Percentiles rank a stretch among this genome's conserved stretches.
phyloP scores from a whole-genome alignment of 2,329 filamentous ascomycete genomes.

The Penicillium fuscoglaucum region DNA sequence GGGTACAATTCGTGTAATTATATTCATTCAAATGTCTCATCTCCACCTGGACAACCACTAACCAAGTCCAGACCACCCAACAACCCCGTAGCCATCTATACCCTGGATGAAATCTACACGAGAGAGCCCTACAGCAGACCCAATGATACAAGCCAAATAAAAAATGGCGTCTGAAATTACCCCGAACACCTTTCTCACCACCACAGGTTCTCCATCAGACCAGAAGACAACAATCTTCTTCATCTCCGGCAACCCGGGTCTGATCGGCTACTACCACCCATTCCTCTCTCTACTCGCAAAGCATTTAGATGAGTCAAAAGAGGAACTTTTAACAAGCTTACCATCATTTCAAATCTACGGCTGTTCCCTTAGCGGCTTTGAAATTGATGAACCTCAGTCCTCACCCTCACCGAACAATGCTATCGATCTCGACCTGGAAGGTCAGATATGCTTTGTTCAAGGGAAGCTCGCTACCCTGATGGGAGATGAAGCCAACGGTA shows the following conservation, averaged over 20 bases:
- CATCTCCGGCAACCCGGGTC: constrained; percentile 53
- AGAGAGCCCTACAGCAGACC: background rate
- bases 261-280: constrained; percentile 51
- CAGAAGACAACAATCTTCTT: constrained; percentile 42
- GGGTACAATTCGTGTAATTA: background rate
- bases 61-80: background rate
- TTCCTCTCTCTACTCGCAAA: constrained; percentile 43
- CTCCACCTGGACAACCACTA: background rate
- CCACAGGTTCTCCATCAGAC: constrained; percentile 19
- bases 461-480: constrained; percentile 45
- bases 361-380: constrained; percentile 39
- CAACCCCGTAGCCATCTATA: background rate
- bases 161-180: constrained; percentile 31
- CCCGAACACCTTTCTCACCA: constrained; percentile 33
- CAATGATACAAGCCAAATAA: background rate
- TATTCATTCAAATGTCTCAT: background rate
- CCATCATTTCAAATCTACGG: constrained; percentile 34
- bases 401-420: background rate
- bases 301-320: constrained; percentile 16
- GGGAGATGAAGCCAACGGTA: background rate
- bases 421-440: constrained; percentile 40
- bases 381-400: constrained; percentile 22
- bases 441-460: constrained; percentile 54
- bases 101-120: background rate
- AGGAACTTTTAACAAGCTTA: background rate